phyloP scores from a whole-genome alignment of 306 rosid species.

The Fragaria ananassa region DNA sequence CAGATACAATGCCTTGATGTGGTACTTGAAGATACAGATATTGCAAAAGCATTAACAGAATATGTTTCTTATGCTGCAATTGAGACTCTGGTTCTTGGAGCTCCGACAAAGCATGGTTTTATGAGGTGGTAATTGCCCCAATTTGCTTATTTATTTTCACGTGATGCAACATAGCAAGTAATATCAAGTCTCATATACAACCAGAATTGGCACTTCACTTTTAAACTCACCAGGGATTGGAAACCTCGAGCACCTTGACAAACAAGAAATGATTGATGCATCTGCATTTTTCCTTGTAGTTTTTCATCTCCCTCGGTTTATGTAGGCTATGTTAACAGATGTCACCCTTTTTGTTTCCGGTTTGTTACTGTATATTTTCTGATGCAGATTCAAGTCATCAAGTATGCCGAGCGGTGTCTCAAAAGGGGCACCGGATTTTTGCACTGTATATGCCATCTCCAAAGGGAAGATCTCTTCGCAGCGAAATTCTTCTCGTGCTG shows the following conservation, averaged over 20 bases:
- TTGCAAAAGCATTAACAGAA: constrained; percentile 69
- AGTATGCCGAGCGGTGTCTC: constrained; percentile 49
- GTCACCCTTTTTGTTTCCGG: neutral
- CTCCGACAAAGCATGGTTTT: constrained; percentile 73
- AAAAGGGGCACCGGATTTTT: constrained; percentile 81
- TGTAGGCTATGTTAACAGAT: neutral
- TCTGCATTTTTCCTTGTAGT: neutral
- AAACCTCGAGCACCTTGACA: neutral
- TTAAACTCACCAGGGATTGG: neutral
- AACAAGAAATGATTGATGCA: neutral
- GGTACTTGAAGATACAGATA: constrained; percentile 72
- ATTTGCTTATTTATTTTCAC: neutral
- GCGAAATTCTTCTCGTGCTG: constrained; percentile 53
- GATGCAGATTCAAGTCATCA: constrained; percentile 68
- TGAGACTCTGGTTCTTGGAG: constrained; percentile 72
- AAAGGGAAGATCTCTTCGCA: constrained; percentile 73
- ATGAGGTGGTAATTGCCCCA: constrained; percentile 66
- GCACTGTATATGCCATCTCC: constrained; percentile 66
- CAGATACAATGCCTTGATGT: constrained; percentile 88
- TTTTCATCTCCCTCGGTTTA: neutral
- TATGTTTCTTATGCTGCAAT: constrained; percentile 76
- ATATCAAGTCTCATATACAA: neutral
- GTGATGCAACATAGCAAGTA: neutral
- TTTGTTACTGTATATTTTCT: constrained; percentile 1
- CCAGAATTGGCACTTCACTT: neutral